Evolutionary conservation across 768 basidiomycete genomes (phyloP).

Genomic region (Cystoderma amianthinum): DNA sequence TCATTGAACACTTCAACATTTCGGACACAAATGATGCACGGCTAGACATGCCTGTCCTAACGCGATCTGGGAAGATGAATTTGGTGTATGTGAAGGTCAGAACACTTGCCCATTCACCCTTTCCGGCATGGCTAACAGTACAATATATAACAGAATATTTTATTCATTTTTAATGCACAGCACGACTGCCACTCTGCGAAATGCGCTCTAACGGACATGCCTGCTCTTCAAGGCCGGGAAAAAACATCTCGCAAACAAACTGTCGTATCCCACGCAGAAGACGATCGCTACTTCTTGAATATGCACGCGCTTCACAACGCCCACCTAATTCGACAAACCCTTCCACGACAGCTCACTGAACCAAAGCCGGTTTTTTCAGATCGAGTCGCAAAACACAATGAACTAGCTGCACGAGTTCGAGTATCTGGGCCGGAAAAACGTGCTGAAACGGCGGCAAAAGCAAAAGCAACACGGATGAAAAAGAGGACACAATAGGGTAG

Average conservation of each 20-base stretch:
- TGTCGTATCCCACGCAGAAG: constrained; percentile 7
- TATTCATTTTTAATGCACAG: constrained; percentile 6
- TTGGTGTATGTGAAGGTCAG: background rate
- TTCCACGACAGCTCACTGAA: constrained; percentile 13
- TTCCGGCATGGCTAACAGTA: background rate
- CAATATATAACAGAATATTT: constrained; percentile 2
- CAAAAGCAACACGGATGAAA: constrained; percentile 7
- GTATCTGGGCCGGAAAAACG: constrained; percentile 8
- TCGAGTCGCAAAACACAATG: background rate
- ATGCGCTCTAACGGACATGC: constrained; percentile 1
- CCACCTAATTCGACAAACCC: constrained; percentile 13
- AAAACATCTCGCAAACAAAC: constrained; percentile 4
- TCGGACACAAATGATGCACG: background rate
- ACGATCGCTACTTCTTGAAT: constrained; percentile 15
- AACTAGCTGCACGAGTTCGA: constrained; percentile 5
- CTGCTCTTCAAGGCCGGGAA: background rate
- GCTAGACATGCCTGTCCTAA: constrained; percentile 1
- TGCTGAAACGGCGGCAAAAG: constrained; percentile 9
- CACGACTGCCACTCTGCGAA: constrained; percentile 3
- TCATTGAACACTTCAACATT: background rate
- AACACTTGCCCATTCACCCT: background rate
- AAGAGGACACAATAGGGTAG: constrained; percentile 5
- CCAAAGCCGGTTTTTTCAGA: constrained; percentile 8
- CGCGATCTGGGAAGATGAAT: background rate
- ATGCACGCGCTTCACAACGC: constrained; percentile 22